A percentile compares a stretch with the other conserved stretches of the same genome.
Conservation (phyloP, 164 flowering plant genomes). For the Brasenia schreberi region DNA sequence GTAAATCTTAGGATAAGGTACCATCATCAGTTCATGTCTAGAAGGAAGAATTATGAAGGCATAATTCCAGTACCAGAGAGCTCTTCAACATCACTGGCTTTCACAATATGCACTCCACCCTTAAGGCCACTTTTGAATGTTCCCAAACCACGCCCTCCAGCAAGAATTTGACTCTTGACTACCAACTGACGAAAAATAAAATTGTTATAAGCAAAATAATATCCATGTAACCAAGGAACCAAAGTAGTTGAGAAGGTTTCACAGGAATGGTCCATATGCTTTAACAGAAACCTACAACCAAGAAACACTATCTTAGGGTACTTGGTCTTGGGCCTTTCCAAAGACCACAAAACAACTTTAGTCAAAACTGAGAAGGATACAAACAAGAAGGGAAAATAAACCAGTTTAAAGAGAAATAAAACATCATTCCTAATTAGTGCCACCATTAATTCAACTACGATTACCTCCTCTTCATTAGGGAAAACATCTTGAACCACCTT, state of each 20-base stretch:
- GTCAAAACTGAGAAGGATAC: too few species aligned
- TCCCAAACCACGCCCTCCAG: constrained; percentile 96
- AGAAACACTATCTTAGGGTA: too few species aligned
- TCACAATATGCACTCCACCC: constrained; percentile 97
- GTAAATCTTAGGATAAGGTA: neutral
- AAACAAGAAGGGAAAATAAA: too few species aligned
- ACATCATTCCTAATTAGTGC: too few species aligned
- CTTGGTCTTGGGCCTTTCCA: too few species aligned
- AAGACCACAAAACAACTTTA: too few species aligned
- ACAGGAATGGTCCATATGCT: too few species aligned
- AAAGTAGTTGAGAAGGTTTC: too few species aligned
- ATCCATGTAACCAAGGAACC: neutral
- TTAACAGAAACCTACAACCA: too few species aligned
- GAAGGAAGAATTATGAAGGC: too few species aligned
- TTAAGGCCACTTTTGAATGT: constrained; percentile 78
- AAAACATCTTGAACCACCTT: constrained; percentile 48
- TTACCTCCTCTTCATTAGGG: constrained; percentile 71
- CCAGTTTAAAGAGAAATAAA: too few species aligned
- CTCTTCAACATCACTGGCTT: constrained; percentile 68
- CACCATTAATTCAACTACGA: neutral
- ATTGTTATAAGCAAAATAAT: neutral
- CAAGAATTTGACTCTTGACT: constrained; percentile 94
- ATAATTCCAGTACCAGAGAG: constrained; percentile 46
- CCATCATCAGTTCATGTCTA: neutral
- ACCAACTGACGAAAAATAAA: constrained; percentile 40